phyloP scores from a whole-genome alignment of 495 filamentous ascomycete genomes.

The Parachaetomium inaequale region DNA sequence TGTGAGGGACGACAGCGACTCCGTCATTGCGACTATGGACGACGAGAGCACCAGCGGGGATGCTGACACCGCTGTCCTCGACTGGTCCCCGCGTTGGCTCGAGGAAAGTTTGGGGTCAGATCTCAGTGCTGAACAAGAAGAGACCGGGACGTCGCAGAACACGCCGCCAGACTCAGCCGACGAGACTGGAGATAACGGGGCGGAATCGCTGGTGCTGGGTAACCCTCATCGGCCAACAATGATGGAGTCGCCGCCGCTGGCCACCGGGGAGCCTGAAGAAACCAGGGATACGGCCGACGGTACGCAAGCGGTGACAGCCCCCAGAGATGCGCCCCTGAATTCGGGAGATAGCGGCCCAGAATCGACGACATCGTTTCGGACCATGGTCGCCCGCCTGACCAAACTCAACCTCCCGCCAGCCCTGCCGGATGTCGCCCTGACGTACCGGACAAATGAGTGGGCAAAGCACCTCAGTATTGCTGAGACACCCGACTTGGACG shows the following conservation, averaged over 20 bases:
- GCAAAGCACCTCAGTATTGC: conserved; percentile 81
- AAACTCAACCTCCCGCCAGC: conserved; percentile 50
- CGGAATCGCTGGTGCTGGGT: background rate
- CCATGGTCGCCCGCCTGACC: conserved; percentile 37
- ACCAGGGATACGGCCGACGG: background rate
- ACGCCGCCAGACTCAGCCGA: background rate
- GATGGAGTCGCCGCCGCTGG: background rate
- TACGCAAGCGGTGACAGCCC: background rate
- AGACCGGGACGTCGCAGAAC: background rate
- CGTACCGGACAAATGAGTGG: conserved; percentile 94
- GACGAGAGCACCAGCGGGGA: conserved; percentile 44
- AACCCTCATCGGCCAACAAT: background rate
- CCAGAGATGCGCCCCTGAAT: conserved; percentile 18
- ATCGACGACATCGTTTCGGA: conserved; percentile 40
- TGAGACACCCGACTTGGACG: conserved; percentile 70
- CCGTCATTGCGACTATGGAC: conserved; percentile 53
- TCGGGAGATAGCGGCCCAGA: background rate
- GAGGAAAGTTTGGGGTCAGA: background rate
- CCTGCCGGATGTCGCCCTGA: conserved; percentile 69
- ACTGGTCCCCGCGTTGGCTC: background rate
- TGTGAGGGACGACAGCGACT: conserved; percentile 39
- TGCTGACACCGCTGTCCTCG: conserved; percentile 9
- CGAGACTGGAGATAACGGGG: background rate
- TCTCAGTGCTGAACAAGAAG: background rate
- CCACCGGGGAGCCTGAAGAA: background rate